phyloP scores from a whole-genome alignment of 306 rosid species.

The Parietaria judaica region DNA sequence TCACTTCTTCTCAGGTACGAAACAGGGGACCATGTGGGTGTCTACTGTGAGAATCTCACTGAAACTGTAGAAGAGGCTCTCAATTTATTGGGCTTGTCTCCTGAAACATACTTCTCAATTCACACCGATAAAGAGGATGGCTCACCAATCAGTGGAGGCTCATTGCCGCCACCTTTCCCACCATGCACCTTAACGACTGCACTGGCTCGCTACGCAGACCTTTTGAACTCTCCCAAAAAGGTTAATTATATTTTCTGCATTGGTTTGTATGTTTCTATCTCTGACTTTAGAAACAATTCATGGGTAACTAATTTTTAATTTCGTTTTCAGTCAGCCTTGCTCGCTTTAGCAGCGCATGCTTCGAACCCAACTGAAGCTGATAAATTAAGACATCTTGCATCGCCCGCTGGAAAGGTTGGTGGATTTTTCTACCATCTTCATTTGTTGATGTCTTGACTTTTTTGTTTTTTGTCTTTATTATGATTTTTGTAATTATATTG shows the following conservation, averaged over 20 bases:
- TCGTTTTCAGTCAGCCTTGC: conserved; percentile 60
- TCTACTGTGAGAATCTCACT: conserved; percentile 78
- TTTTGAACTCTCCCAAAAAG: conserved; percentile 89
- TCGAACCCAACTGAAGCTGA: conserved; percentile 84
- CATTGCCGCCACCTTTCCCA: conserved; percentile 74
- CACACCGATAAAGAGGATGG: conserved; percentile 80
- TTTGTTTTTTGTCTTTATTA: background rate
- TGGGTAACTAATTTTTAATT: conserved; percentile 4
- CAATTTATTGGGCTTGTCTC: conserved; percentile 56
- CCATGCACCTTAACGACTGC: conserved; percentile 76
- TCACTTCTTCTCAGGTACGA: conserved; percentile 58
- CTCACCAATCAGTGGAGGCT: conserved; percentile 64
- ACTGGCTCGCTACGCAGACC: conserved; percentile 67
- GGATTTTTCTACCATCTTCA: conserved; percentile 5
- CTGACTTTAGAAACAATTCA: background rate
- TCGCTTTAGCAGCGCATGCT: conserved; percentile 87
- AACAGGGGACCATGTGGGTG: conserved; percentile 98
- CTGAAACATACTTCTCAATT: conserved; percentile 70
- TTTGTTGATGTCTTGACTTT: background rate
- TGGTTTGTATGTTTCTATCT: too few species aligned
- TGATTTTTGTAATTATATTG: conserved; percentile 13
- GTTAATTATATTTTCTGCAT: conserved; percentile 27
- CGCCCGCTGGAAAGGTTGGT: conserved; percentile 89
- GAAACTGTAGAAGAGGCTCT: conserved; percentile 79
- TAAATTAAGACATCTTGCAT: conserved; percentile 80